Base-by-base conservation (phyloP, 1,284 basidiomycete species). In the Psilocybe mexicana region DNA sequence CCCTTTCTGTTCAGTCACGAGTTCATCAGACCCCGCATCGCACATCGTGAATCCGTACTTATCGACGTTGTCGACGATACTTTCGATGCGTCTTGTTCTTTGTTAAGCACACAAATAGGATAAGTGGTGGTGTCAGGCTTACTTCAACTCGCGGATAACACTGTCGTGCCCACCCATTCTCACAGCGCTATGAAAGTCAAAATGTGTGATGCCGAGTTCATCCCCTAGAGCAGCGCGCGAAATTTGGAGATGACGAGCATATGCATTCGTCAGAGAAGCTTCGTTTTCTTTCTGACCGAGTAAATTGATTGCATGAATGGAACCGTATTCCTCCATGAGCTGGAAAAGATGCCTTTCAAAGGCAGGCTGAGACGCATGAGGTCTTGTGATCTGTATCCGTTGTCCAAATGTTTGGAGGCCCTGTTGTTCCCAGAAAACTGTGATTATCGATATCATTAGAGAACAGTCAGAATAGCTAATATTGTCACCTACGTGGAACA, bases 341-440 rank as follows among this genome's bases (percentile, higher is more conserved):
- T 94, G 88, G 24, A 88, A 80, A 63, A 98, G 94, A 73, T 99
- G 96, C 46, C 93, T 87, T 65, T 97, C 93, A 68, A 98, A 98
- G 0, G 96, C 96, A 3, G 94, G 94, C 67, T 98, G 94, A 0
- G 95, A 96, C 3, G 95, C 94, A 63, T 93, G 88, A 0, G 97
- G 94, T n/a, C 96, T 87, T 3, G 92, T 96, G 58, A 97, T 92
- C 69, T 96, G 93, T 36, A 97, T 94, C 46, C 87, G 84, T 61
- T 96, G 94, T 43, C 93, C 90, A 67, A 97, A 89, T 3, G 94
- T 94, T 68, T 94, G 91, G 44, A 94, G 71, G 26, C 93, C 94
- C 72, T 96, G 94, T 71, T 99, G 96, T 71, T 98, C 95, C 96
- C 96, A 99, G 70, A 98, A 99, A 58, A 98, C 90, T 93, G 69